Conservation (phyloP, 495 filamentous ascomycete species). For the Daldinia vernicosa region DNA sequence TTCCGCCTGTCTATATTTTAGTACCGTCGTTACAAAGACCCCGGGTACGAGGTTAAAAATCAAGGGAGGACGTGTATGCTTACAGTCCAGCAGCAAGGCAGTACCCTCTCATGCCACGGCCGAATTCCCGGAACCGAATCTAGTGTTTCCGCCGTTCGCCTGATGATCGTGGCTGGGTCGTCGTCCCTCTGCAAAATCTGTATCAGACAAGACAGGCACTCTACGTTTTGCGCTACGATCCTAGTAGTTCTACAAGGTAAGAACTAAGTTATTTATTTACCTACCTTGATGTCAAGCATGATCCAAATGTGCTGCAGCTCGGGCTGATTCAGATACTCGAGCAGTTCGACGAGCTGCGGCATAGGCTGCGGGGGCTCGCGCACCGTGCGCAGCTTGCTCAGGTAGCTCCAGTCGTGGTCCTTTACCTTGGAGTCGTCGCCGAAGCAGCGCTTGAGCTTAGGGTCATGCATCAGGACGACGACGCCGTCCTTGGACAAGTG, state of each 20-base stretch:
- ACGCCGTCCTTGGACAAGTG: conserved; percentile 84
- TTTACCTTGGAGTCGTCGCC: conserved; percentile 72
- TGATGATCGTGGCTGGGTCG: conserved; percentile 73
- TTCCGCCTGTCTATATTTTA: conserved; percentile 61
- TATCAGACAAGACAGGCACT: neutral
- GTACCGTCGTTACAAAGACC: neutral
- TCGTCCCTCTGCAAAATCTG: conserved; percentile 64
- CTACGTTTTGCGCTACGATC: neutral
- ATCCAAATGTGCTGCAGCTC: conserved; percentile 74
- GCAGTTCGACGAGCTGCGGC: conserved; percentile 77
- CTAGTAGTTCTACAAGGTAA: neutral
- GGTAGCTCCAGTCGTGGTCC: conserved; percentile 78
- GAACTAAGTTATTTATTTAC: conserved; percentile 47
- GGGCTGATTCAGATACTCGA: conserved; percentile 72
- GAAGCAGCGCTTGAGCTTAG: conserved; percentile 79
- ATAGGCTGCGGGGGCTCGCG: conserved; percentile 73
- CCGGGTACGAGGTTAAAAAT: neutral
- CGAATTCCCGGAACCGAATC: conserved; percentile 56
- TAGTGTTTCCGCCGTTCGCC: conserved; percentile 68
- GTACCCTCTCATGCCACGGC: conserved; percentile 75
- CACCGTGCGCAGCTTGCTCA: conserved; percentile 73
- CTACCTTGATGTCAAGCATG: conserved; percentile 87
- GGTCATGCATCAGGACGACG: conserved; percentile 80
- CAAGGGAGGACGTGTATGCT: conserved; percentile 27
- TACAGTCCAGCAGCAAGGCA: conserved; percentile 84